Conservation (phyloP, 208 protist species). For the Leishmania aethiopica region DNA sequence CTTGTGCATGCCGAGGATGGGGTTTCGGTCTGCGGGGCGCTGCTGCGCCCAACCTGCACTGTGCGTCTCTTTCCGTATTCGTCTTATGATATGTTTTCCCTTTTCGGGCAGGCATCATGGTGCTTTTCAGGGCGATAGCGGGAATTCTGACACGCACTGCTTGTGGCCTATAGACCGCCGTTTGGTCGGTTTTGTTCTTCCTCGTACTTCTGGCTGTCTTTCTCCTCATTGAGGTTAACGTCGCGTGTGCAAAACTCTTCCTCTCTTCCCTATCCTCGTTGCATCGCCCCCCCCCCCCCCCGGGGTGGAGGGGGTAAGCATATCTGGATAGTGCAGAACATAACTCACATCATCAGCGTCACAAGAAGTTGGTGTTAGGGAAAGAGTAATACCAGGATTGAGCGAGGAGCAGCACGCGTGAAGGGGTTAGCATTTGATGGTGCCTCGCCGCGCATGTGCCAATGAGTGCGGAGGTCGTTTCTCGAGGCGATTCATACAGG, state of each 20-base stretch:
- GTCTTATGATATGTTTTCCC: neutral
- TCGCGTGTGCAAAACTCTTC: slow-evolving; percentile 1
- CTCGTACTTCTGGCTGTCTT: neutral
- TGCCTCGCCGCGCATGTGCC: neutral
- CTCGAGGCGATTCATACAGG: neutral
- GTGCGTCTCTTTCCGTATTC: neutral
- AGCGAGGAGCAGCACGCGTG: neutral
- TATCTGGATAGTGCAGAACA: neutral
- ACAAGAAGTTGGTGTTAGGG: neutral
- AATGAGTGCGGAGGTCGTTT: neutral
- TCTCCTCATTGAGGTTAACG: neutral
- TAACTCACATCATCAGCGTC: neutral
- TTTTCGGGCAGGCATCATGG: neutral
- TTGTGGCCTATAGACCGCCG: neutral
- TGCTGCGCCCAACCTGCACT: neutral
- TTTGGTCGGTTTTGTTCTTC: neutral
- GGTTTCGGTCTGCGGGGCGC: no score
- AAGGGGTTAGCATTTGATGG: neutral
- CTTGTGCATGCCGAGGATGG: neutral
- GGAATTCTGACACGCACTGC: neutral
- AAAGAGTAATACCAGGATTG: neutral
- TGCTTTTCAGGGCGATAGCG: neutral
- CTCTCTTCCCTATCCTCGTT: neutral
- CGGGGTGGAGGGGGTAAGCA: neutral
- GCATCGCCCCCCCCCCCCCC: neutral